These are phyloP conservation scores for Aquilaria sinensis DNA, from an alignment of 345 rosid species.

Conservation along the genomic window DNA sequence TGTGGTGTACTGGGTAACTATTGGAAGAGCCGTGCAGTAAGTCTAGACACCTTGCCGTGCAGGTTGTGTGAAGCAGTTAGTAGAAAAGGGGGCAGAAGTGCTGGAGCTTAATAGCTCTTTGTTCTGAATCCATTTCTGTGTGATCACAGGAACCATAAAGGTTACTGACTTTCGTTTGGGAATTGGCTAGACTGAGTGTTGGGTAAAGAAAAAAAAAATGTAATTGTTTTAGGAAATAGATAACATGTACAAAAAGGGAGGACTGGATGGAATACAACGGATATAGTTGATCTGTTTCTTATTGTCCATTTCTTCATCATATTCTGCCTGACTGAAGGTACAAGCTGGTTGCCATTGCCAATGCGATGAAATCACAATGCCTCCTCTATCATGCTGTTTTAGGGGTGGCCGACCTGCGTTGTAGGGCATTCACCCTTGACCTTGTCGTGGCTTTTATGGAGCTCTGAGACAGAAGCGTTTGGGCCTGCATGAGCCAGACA, in stretches of 20 bases:
- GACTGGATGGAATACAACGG: too few species aligned
- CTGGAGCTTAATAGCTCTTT: slow-evolving; percentile 16
- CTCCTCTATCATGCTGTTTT: too few species aligned
- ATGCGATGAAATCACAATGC: too few species aligned
- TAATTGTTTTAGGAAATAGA: too few species aligned
- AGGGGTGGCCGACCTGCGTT: too few species aligned
- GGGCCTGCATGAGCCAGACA: slow-evolving; percentile 18
- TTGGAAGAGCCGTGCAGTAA: slow-evolving; percentile 45
- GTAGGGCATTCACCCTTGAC: too few species aligned
- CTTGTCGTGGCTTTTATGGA: slow-evolving; percentile 15
- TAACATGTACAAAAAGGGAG: slow-evolving; percentile 6
- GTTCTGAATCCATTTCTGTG: neutral
- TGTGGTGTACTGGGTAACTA: slow-evolving; percentile 78
- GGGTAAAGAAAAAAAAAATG: too few species aligned
- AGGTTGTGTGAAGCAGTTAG: slow-evolving; percentile 78
- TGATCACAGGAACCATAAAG: neutral
- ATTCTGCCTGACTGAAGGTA: too few species aligned
- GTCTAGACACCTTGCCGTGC: slow-evolving; percentile 90
- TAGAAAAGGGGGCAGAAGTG: slow-evolving; percentile 61
- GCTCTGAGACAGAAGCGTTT: slow-evolving; percentile 33
- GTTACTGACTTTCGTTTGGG: neutral
- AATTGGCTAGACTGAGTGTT: too few species aligned
- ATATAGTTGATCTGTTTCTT: too few species aligned
- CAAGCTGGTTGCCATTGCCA: too few species aligned
- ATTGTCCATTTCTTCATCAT: too few species aligned